Evolutionary conservation across 805 yeast species (phyloP), one percentile per base, ranked within the genome.

Genomic region (Pichia eremophila): DNA sequence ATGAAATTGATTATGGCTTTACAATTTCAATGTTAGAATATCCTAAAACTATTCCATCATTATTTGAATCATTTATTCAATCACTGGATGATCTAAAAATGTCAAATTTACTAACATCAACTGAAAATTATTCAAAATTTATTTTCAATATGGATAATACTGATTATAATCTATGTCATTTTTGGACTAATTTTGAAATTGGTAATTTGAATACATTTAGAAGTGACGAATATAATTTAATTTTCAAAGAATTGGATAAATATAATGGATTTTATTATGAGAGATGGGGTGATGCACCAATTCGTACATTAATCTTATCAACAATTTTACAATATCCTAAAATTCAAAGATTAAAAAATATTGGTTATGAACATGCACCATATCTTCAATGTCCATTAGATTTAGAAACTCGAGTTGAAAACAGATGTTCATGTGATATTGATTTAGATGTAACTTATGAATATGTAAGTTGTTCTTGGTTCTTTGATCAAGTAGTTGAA

Each of bases 241-340:
- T 81, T 59, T 87, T 87, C 57, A 80, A 84, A 27, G 67, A 72
- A 54, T 72, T 87, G 57, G 95, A 87, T 64, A 62, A 71, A 47
- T 73, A 79, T n/a, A 93, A 95, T 61, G 95, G 95, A 10, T 86
- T 87, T 68, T 87, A 81, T 68, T 87, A 86, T 64, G 87, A 84
- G 69, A 74, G 95, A 61, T 85, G 95, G 95, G 95, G 95, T 48
- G 95, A 87, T 65, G 95, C 95, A 8, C 95, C 95, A 27, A 79
- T 86, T 67, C 78, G 65, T 65, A 85, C 57, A 83, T 65, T 82
- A 48, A 86, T 64, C 70, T 78, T 72, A 79, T 87, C 68, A 75
- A 73, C 53, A 83, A 83, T 63, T 71, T 81, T 58, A 85, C 87
- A 45, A 77, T 77, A 81, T 46, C 78, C 78, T 50, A 70, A 81